These are phyloP conservation scores for Fusarium decemcellulare DNA, from an alignment of 2,329 filamentous ascomycete genomes.

Conservation along the genomic window DNA sequence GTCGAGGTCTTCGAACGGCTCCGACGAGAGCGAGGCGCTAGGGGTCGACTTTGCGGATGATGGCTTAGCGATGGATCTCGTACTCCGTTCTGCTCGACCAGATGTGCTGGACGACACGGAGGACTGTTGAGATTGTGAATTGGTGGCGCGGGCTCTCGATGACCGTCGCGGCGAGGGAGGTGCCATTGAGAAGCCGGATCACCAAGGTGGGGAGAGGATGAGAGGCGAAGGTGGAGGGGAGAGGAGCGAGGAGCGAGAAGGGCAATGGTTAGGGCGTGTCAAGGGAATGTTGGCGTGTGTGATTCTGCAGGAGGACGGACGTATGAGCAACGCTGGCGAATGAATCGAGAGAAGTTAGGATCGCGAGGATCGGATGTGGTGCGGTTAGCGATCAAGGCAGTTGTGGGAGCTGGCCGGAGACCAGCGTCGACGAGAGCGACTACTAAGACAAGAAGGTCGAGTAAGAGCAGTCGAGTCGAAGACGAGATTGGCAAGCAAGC, in stretches of 20 bases:
- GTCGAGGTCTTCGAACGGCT: constrained; percentile 76
- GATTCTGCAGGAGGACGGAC: constrained; percentile 1
- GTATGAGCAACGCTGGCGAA: constrained; percentile 8
- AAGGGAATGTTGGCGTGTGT: constrained; percentile 15
- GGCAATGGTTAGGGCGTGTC: constrained; percentile 1
- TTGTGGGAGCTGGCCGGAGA: constrained; percentile 32
- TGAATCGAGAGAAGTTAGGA: constrained; percentile 14
- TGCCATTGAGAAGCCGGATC: constrained; percentile 64
- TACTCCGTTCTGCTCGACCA: constrained; percentile 80
- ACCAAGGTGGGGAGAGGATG: constrained; percentile 49
- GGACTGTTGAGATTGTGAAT: constrained; percentile 82
- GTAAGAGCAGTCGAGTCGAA: constrained; percentile 40
- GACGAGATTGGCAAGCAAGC: constrained; percentile 45
- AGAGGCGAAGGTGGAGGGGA: constrained; percentile 19
- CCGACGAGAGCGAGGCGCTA: constrained; percentile 79
- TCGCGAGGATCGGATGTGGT: constrained; percentile 40
- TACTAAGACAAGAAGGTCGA: constrained; percentile 41
- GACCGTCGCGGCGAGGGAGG: constrained; percentile 85
- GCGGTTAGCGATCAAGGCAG: constrained; percentile 27
- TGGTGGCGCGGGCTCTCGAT: constrained; percentile 87
- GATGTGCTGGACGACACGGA: constrained; percentile 86
- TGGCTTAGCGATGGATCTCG: constrained; percentile 79
- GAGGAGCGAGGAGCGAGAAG: constrained; percentile 14
- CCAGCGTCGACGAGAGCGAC: constrained; percentile 40
- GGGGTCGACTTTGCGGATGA: constrained; percentile 84